Percentiles rank a stretch among this genome's conserved stretches.
These are phyloP conservation scores for Capsella bursapastoris DNA, from an alignment of 345 rosid species.

Conservation along the genomic window DNA sequence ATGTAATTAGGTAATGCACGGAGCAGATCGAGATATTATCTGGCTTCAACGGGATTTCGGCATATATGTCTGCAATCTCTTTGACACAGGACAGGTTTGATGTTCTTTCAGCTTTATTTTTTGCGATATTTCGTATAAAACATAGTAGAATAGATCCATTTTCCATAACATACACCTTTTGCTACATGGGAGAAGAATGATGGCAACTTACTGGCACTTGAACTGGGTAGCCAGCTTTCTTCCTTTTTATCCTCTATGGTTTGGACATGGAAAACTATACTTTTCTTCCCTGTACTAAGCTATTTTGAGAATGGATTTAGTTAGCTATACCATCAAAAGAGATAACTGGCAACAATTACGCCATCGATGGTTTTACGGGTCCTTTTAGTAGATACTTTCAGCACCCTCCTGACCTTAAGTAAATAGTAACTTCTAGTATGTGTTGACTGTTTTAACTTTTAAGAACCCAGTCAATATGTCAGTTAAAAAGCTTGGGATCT, in stretches of 20 bases:
- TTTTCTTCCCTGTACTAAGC: background rate
- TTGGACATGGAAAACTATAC: slow-evolving; percentile 6
- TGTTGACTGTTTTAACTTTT: background rate
- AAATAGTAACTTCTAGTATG: slow-evolving; percentile 11
- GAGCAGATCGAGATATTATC: slow-evolving; percentile 90
- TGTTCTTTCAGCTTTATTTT: slow-evolving; percentile 6
- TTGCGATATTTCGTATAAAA: background rate
- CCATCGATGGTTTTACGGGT: slow-evolving; percentile 3
- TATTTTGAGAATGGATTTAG: slow-evolving; percentile 10
- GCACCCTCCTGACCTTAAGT: background rate
- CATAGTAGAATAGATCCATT: slow-evolving; percentile 12
- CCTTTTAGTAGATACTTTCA: slow-evolving; percentile 13
- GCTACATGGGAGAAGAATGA: slow-evolving; percentile 3
- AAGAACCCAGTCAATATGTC: slow-evolving; percentile 8
- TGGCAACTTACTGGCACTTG: slow-evolving; percentile 19
- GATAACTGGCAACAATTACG: background rate
- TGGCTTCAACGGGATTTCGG: slow-evolving; percentile 99
- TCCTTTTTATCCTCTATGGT: background rate
- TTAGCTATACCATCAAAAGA: slow-evolving; percentile 7
- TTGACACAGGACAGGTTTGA: slow-evolving; percentile 98
- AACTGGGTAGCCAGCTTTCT: slow-evolving; percentile 1
- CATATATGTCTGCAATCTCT: slow-evolving; percentile 93
- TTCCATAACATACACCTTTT: slow-evolving; percentile 8
- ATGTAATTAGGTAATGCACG: slow-evolving; percentile 88
- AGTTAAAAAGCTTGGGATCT: slow-evolving; percentile 14